These are phyloP conservation scores for Aspergillus bertholletiae DNA, from an alignment of 495 filamentous ascomycete species.

Conservation along the genomic window DNA sequence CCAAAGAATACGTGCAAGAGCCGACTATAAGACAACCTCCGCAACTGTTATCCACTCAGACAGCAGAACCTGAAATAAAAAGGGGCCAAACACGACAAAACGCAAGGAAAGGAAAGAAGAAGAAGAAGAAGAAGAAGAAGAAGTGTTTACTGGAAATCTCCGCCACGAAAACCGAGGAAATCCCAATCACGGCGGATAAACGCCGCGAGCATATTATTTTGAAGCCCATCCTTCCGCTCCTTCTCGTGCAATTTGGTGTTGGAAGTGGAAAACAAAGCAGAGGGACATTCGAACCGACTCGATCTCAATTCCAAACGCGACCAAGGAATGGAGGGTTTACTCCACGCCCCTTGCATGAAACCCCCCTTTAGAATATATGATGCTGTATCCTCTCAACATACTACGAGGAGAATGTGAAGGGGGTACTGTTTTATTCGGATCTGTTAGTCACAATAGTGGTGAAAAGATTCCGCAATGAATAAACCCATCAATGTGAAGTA, in stretches of 20 bases:
- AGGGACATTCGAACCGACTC: not conserved
- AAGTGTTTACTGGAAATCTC: constrained; percentile 43
- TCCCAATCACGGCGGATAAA: constrained; percentile 42
- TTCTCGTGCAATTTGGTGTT: not conserved
- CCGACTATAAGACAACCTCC: constrained; percentile 47
- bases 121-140: constrained; percentile 1
- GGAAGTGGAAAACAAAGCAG: not conserved
- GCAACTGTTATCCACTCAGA: not conserved
- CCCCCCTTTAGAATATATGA: too few species aligned
- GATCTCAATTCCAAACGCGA: not conserved
- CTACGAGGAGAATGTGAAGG: too few species aligned
- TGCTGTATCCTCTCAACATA: too few species aligned
- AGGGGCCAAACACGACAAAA: not conserved
- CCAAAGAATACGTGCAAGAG: constrained; percentile 78
- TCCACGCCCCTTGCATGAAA: not conserved
- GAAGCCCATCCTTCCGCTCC: constrained; percentile 18
- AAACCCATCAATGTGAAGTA: too few species aligned
- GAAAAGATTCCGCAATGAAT: too few species aligned
- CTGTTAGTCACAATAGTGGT: too few species aligned
- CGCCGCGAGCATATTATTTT: constrained; percentile 35
- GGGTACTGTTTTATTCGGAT: too few species aligned
- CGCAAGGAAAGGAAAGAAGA: not conserved
- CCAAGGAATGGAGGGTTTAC: not conserved
- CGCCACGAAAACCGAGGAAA: constrained; percentile 46
- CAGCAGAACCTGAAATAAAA: not conserved